A percentile compares a stretch with the other conserved stretches of the same genome.
Evolutionary conservation across 2,329 filamentous ascomycete species (phyloP).

Genomic region (Plectosphaerella sp.): DNA sequence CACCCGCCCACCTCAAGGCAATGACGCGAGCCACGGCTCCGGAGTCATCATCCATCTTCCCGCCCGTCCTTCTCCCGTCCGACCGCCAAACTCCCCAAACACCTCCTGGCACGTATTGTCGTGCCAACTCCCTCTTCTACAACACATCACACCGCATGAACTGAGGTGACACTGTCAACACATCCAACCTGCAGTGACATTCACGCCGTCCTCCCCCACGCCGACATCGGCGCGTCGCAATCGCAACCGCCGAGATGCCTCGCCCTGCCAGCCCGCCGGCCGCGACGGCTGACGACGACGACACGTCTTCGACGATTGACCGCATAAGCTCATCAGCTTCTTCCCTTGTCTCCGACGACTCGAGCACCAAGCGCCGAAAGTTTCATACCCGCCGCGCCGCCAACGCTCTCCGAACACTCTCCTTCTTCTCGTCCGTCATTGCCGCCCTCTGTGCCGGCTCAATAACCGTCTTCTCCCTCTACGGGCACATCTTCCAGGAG

Average conservation of each 20-base stretch:
- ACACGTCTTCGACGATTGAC: conserved; percentile 12
- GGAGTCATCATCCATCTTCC: not conserved
- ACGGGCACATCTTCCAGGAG: conserved; percentile 84
- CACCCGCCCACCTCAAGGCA: not conserved
- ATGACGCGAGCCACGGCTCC: not conserved
- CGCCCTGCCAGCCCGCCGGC: conserved; percentile 5
- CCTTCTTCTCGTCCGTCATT: conserved; percentile 51
- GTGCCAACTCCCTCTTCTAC: no score
- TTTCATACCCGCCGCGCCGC: conserved; percentile 8
- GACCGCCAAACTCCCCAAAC: not conserved
- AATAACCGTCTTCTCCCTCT: conserved; percentile 90
- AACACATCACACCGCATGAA: no score
- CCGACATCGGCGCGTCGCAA: not conserved
- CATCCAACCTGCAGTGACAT: not conserved
- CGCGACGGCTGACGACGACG: conserved; percentile 6
- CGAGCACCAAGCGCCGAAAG: conserved; percentile 5
- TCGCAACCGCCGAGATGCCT: conserved; percentile 6
- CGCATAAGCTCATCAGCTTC: conserved; percentile 14
- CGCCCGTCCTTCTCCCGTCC: not conserved
- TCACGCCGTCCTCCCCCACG: not conserved
- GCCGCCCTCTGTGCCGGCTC: conserved; percentile 77
- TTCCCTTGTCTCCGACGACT: conserved; percentile 12
- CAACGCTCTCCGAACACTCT: conserved; percentile 34
- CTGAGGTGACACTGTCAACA: not conserved
- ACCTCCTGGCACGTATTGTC: not conserved